Conservation (phyloP, 2,329 filamentous ascomycete species). For the Sporothrix euskadiensis region DNA sequence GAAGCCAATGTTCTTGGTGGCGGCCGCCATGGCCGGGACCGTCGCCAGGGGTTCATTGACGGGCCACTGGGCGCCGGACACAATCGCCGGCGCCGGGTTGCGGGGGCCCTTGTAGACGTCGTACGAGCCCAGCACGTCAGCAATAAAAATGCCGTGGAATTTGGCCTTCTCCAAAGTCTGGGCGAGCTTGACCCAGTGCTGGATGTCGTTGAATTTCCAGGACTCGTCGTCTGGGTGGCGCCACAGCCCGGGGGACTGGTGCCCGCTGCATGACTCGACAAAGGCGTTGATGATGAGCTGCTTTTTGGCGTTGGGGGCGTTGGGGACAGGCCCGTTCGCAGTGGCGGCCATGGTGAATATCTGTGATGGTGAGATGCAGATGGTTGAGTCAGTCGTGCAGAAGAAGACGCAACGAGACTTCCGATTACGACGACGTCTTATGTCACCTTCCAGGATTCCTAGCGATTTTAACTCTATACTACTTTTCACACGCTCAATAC, state of each 20-base stretch:
- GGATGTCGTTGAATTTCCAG: slow-evolving; percentile 58
- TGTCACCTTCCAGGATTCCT: too few species aligned
- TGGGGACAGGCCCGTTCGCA: neutral
- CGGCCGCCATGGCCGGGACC: slow-evolving; percentile 28
- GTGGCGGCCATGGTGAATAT: neutral
- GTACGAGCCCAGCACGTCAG: slow-evolving; percentile 12
- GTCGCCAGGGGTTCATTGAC: slow-evolving; percentile 4
- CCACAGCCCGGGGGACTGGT: slow-evolving; percentile 54
- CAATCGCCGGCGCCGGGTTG: neutral
- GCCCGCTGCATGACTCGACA: slow-evolving; percentile 42
- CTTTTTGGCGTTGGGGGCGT: neutral
- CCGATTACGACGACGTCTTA: too few species aligned
- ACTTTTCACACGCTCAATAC: too few species aligned
- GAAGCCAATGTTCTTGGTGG: slow-evolving; percentile 27
- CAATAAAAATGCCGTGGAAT: slow-evolving; percentile 18
- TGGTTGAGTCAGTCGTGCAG: too few species aligned
- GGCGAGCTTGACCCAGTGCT: slow-evolving; percentile 19
- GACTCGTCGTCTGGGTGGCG: slow-evolving; percentile 65
- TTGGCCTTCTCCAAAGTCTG: slow-evolving; percentile 8
- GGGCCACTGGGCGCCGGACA: slow-evolving; percentile 14
- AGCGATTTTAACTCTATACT: too few species aligned
- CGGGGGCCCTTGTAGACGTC: slow-evolving; percentile 21
- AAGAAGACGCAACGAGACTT: too few species aligned
- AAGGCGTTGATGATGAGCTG: slow-evolving; percentile 27
- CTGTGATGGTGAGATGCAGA: too few species aligned